phyloP scores from a whole-genome alignment of 1,139 yeast species.

The Blastobotrys serpentis region DNA sequence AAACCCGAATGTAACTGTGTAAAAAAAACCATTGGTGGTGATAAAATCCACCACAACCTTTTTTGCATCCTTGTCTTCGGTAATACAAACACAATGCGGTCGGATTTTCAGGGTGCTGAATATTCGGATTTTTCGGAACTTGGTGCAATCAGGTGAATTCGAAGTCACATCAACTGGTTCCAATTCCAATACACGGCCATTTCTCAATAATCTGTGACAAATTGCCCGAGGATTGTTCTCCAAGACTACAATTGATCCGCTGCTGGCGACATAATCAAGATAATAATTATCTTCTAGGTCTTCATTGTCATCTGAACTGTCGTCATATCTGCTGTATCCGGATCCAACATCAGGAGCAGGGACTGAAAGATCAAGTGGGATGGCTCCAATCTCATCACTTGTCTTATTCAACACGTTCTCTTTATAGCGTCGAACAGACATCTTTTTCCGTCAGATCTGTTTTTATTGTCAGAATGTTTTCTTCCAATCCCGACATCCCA shows the following conservation, averaged over 20 bases:
- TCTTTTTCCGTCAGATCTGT: no score
- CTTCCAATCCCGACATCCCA: not conserved
- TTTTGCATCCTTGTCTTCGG: conserved; percentile 23
- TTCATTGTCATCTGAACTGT: conserved; percentile 15
- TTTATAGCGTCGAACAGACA: conserved; percentile 16
- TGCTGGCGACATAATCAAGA: conserved; percentile 29
- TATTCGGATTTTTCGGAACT: conserved; percentile 28
- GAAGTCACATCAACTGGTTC: conserved; percentile 26
- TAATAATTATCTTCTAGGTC: conserved; percentile 28
- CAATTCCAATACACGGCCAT: conserved; percentile 27
- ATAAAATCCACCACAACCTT: conserved; percentile 31
- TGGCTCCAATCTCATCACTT: conserved; percentile 16
- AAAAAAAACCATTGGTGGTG: conserved; percentile 29
- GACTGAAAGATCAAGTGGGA: conserved; percentile 16
- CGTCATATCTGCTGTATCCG: conserved; percentile 11
- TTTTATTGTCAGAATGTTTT: no score
- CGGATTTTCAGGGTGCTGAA: conserved; percentile 24
- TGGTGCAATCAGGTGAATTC: conserved; percentile 10
- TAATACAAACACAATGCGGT: conserved; percentile 27
- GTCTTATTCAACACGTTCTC: conserved; percentile 20
- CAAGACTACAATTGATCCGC: conserved; percentile 21
- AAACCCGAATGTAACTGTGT: conserved; percentile 28
- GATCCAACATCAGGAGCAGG: conserved; percentile 19
- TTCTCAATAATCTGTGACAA: conserved; percentile 23
- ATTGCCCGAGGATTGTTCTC: conserved; percentile 2